Evolutionary conservation across 2,329 filamentous ascomycete species (phyloP).

Genomic region (Aspergillus fructus): DNA sequence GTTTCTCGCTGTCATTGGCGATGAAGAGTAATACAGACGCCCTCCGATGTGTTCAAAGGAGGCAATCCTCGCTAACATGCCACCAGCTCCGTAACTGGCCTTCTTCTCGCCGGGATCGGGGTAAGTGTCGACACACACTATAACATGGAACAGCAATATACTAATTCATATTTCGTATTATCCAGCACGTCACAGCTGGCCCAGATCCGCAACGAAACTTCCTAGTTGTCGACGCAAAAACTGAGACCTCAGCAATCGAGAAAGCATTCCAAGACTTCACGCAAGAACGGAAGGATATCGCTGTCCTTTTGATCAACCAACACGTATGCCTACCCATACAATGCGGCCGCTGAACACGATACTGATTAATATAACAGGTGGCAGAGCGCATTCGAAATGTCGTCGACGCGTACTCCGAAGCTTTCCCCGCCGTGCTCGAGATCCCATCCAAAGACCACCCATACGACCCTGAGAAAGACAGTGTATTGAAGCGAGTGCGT

Average conservation of each 20-base stretch:
- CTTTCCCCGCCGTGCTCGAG: conserved; percentile 93
- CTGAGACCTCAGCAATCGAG: conserved; percentile 83
- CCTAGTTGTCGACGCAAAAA: conserved; percentile 92
- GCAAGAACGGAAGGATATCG: conserved; percentile 89
- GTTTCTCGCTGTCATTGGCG: conserved; percentile 95
- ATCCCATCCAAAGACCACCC: conserved; percentile 99
- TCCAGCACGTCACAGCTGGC: conserved; percentile 82
- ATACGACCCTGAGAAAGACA: conserved; percentile 98
- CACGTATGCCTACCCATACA: conserved; percentile 61
- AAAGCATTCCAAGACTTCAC: conserved; percentile 88
- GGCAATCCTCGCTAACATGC: conserved; percentile 16
- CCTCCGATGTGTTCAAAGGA: not conserved
- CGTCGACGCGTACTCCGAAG: conserved; percentile 87
- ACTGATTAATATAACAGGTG: conserved; percentile 56
- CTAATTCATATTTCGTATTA: not conserved
- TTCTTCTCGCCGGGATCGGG: conserved; percentile 92
- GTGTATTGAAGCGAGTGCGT: conserved; percentile 83
- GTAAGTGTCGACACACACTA: conserved; percentile 52
- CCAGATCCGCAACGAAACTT: conserved; percentile 96
- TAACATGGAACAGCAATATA: conserved; percentile 1
- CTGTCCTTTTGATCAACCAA: conserved; percentile 95
- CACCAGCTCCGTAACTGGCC: conserved; percentile 84
- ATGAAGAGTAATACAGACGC: conserved; percentile 63
- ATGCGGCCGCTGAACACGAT: not conserved
- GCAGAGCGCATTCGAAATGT: conserved; percentile 89